Evolutionary conservation across 371 early-diverging fungal genomes (phyloP).

Genomic region (Haplosporangium sp.): DNA sequence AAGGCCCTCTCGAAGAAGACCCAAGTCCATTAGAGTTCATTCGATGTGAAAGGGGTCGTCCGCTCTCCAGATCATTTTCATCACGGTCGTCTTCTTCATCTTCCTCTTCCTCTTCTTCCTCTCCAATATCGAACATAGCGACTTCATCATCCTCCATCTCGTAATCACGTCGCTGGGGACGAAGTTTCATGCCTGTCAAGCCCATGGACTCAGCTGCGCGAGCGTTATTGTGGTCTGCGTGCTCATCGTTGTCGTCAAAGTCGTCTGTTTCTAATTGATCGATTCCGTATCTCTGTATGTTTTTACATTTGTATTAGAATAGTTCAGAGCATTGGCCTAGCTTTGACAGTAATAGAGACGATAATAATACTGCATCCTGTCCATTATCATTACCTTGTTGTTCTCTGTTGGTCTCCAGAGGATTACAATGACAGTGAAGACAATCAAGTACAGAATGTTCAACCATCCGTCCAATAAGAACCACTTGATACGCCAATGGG

Average conservation of each 20-base stretch:
- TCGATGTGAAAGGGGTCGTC: constrained; percentile 20
- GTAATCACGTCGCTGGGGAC: constrained; percentile 51
- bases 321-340: no score
- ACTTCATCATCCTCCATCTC: constrained; percentile 61
- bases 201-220: constrained; percentile 65
- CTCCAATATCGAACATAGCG: constrained; percentile 76
- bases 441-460: constrained; percentile 84
- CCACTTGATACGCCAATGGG: constrained; percentile 91
- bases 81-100: constrained; percentile 56
- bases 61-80: constrained; percentile 31
- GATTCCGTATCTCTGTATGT: constrained; percentile 48
- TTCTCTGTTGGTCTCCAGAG: constrained; percentile 95
- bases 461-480: constrained; percentile 92
- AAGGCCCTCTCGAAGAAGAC: constrained; percentile 28
- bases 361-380: constrained; percentile 13
- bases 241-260: constrained; percentile 65
- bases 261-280: constrained; percentile 63
- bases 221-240: constrained; percentile 67
- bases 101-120: constrained; percentile 61
- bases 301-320: no score
- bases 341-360: no score
- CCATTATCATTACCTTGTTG: constrained; percentile 83
- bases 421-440: constrained; percentile 80
- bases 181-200: constrained; percentile 58
- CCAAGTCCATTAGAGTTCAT: constrained; percentile 17